Conservation (phyloP, 2,329 filamentous ascomycete species). For the Colletotrichum theobromicola region DNA sequence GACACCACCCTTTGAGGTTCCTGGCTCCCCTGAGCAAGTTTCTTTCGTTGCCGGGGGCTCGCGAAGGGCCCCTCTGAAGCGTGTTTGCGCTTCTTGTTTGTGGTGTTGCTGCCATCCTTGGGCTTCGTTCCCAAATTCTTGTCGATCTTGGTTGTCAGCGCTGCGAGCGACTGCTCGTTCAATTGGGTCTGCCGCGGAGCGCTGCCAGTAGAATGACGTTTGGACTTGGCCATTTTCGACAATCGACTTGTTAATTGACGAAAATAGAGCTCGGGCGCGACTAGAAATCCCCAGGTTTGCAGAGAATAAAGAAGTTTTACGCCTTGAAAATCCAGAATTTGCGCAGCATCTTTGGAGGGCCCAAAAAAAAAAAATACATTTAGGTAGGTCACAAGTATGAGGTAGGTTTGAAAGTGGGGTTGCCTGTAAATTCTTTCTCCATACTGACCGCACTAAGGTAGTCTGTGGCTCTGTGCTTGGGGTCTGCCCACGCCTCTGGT, state of each 20-base stretch:
- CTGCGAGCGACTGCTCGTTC: conserved; percentile 54
- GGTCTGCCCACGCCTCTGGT: too few species aligned
- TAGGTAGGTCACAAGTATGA: too few species aligned
- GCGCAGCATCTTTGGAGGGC: background rate
- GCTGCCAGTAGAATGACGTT: background rate
- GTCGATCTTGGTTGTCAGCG: conserved; percentile 63
- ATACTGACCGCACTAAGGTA: background rate
- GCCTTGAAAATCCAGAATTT: background rate
- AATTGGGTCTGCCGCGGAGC: conserved; percentile 33
- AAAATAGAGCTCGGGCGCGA: background rate
- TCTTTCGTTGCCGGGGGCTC: conserved; percentile 6
- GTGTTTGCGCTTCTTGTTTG: conserved; percentile 42
- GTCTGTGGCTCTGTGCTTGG: too few species aligned
- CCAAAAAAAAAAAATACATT: background rate
- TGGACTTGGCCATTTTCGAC: conserved; percentile 8
- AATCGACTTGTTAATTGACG: background rate
- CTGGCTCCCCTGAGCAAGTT: background rate
- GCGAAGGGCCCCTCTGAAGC: background rate
- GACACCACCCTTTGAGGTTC: conserved; percentile 13
- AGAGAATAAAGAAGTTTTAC: background rate
- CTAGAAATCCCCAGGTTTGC: background rate
- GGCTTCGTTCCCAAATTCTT: conserved; percentile 46
- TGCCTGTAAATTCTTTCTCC: background rate
- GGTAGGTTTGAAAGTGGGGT: background rate
- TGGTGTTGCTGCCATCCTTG: conserved; percentile 50